Evolutionary conservation across 1,284 basidiomycete species (phyloP), one percentile per base, ranked within the genome.

Genomic region (Naganishia sp.): DNA sequence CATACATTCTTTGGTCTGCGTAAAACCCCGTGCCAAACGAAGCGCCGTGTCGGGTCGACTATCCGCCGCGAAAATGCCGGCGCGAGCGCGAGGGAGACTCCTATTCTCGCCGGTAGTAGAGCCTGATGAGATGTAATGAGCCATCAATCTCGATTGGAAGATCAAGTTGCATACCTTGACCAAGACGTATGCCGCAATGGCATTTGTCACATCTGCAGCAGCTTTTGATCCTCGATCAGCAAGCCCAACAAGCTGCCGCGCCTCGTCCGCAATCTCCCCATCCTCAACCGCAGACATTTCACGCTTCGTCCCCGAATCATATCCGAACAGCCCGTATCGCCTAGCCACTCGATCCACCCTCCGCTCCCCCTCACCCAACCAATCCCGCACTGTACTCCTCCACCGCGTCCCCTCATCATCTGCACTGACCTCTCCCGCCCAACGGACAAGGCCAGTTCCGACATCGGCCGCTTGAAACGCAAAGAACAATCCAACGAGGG

Each of bases 281-380:
- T 66, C 70, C 53, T 70, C 68, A 25, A 41, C 53, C 18, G 25
- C 51, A 32, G 39, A 56, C n/a, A 11, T 21, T 18, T 25, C 28
- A 6, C 11, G 47, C 64, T 77, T 70, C 68, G 72, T 65, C 23
- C 81, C 79, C 78, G 89, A 89, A 71, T 87, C 84, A 71, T 87
- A 89, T 17, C 92, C 92, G 75, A 93, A 89, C 21, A 89, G 71
- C 0, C 92, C 92, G 76, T 95, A 94, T 54, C 87, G 83, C 68
- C 83, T 82, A 6, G 91, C 92, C 3, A 94, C 84, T 21, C 85
- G 83, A 63, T 85, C 86, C 1, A 88, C 88, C 83, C 88, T 87
- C 28, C 77, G 75, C 76, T 88, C 85, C 1, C 90, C 91, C 64
- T 94, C 90, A 2, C 84, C 82, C 32, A 90, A 80, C 90, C 90